Conservation (phyloP, 78 protist genomes). For the Polysphondylium violaceum region DNA sequence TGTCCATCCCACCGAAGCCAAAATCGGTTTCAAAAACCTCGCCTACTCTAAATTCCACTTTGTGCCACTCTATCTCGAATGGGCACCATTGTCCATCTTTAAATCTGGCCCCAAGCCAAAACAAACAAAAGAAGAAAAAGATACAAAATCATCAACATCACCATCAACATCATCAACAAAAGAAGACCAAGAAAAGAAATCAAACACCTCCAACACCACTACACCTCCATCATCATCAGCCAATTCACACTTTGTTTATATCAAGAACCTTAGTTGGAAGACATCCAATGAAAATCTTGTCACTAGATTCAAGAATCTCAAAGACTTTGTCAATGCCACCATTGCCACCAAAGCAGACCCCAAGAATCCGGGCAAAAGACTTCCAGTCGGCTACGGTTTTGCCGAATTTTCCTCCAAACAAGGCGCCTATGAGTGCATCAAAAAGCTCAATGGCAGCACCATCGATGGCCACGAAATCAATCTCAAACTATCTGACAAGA, state of each 20-base stretch:
- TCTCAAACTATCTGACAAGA: slow-evolving; percentile 72
- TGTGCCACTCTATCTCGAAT: slow-evolving; percentile 96
- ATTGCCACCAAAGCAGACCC: slow-evolving; percentile 59
- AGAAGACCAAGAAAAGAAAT: not conserved
- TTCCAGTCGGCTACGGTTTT: slow-evolving; percentile 93
- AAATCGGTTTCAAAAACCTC: slow-evolving; percentile 88
- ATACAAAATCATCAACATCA: not conserved
- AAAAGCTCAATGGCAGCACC: slow-evolving; percentile 3
- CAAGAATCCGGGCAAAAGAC: slow-evolving; percentile 29
- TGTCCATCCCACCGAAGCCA: slow-evolving; percentile 89
- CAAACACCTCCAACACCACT: not conserved
- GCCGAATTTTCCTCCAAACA: slow-evolving; percentile 82
- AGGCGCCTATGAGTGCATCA: slow-evolving; percentile 65
- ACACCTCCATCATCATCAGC: not conserved
- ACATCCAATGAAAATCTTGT: slow-evolving; percentile 86
- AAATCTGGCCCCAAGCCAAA: not conserved
- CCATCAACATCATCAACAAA: not conserved
- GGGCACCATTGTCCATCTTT: slow-evolving; percentile 93
- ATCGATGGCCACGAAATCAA: slow-evolving; percentile 86
- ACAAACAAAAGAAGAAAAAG: not conserved
- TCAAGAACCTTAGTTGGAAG: slow-evolving; percentile 94
- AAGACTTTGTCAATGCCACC: slow-evolving; percentile 34
- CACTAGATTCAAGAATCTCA: slow-evolving; percentile 25
- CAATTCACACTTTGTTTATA: slow-evolving; percentile 83
- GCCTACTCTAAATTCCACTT: slow-evolving; percentile 91